Conservation (phyloP, 73 alveolate species). For the Paramecium pentaurelia region DNA sequence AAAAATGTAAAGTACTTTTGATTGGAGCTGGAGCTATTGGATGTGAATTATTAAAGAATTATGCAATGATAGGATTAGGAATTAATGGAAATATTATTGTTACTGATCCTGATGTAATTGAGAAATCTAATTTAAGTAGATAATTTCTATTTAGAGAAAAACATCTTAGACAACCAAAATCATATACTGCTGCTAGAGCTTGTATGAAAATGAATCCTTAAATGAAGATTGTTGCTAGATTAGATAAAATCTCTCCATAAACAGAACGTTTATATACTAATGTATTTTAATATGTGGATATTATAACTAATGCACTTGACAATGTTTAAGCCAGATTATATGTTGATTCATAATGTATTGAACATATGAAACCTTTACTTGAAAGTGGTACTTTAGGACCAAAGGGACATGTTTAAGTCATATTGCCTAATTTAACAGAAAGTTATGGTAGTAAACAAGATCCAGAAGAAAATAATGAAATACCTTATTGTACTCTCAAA, state of each 20-base stretch:
- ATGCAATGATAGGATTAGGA: conserved; percentile 90
- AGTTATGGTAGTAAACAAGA: conserved; percentile 86
- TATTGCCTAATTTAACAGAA: conserved; percentile 89
- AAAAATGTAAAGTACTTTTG: conserved; percentile 69
- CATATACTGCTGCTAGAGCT: conserved; percentile 94
- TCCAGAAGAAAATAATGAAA: conserved; percentile 88
- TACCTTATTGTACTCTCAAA: conserved; percentile 95
- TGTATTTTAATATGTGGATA: conserved; percentile 74
- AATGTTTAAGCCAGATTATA: conserved; percentile 93
- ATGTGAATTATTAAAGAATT: conserved; percentile 92
- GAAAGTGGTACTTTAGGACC: conserved; percentile 97
- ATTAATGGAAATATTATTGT: conserved; percentile 65
- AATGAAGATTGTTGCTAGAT: conserved; percentile 85
- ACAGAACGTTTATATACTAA: conserved; percentile 85
- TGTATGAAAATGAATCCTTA: conserved; percentile 92
- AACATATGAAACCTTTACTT: conserved; percentile 81
- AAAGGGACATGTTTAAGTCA: conserved; percentile 94
- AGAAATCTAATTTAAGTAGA: conserved; percentile 89
- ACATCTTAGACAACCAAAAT: conserved; percentile 88
- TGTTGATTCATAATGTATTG: conserved; percentile 87
- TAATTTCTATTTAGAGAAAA: conserved; percentile 96
- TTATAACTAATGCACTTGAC: conserved; percentile 95
- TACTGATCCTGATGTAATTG: conserved; percentile 97
- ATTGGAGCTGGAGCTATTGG: conserved; percentile 99
- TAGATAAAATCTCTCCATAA: conserved; percentile 84